Conservation (phyloP, 2,329 filamentous ascomycete genomes). For the Beauveria sp. region DNA sequence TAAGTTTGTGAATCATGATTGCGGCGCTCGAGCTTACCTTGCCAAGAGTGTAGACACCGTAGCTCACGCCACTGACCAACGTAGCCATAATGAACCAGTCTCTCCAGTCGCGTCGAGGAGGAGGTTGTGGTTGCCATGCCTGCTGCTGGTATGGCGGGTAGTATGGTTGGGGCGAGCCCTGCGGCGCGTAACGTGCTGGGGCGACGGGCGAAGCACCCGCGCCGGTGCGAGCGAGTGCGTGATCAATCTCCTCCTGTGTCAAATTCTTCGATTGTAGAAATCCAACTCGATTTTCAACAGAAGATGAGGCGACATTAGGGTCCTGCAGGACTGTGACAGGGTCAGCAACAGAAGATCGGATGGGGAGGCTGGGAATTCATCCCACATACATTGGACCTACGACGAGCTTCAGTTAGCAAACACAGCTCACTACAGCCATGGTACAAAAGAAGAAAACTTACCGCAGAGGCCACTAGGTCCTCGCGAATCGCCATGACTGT, state of each 20-base stretch:
- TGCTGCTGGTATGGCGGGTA: slow-evolving; percentile 44
- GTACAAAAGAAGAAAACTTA: slow-evolving; percentile 28
- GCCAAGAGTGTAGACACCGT: slow-evolving; percentile 79
- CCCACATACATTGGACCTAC: slow-evolving; percentile 36
- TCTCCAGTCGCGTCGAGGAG: slow-evolving; percentile 84
- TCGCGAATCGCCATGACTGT: slow-evolving; percentile 75
- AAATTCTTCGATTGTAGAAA: slow-evolving; percentile 96
- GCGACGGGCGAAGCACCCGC: slow-evolving; percentile 43
- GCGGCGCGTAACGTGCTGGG: slow-evolving; percentile 36
- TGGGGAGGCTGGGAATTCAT: neutral
- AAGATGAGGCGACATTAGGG: slow-evolving; percentile 79
- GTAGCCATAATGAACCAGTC: slow-evolving; percentile 99
- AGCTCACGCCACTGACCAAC: slow-evolving; percentile 80
- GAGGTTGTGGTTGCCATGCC: slow-evolving; percentile 51
- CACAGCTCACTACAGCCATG: neutral
- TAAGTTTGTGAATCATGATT: slow-evolving; percentile 17
- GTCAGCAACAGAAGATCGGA: slow-evolving; percentile 16
- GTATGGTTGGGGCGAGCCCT: slow-evolving; percentile 35
- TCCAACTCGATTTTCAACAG: slow-evolving; percentile 85
- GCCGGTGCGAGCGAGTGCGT: slow-evolving; percentile 68
- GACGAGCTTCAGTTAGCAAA: slow-evolving; percentile 10
- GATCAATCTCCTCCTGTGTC: slow-evolving; percentile 89
- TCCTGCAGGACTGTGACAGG: slow-evolving; percentile 72
- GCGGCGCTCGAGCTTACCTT: slow-evolving; percentile 51
- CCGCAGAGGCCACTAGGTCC: slow-evolving; percentile 80